A percentile compares a stretch with the other conserved stretches of the same genome.
Conservation (phyloP, 148 eudicot species). For the Diospyros kaki region DNA sequence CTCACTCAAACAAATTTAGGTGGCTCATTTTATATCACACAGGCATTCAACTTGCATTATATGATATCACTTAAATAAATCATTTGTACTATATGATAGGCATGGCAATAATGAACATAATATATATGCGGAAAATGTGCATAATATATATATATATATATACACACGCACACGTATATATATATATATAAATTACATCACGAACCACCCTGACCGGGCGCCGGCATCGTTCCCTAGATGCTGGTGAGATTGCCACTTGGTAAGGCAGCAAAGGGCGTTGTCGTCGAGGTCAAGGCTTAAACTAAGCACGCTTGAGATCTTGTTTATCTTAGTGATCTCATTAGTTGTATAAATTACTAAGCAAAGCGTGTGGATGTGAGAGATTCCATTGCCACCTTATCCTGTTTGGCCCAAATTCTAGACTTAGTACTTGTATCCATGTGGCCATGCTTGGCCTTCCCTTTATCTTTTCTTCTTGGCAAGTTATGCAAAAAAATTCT, state of each 20-base stretch:
- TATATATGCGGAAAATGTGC: not conserved
- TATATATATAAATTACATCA: not conserved
- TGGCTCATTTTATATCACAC: constrained; percentile 4
- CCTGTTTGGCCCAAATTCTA: not conserved
- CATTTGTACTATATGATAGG: too few relatives aligned
- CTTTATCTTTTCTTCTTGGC: not conserved
- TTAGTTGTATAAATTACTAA: not conserved
- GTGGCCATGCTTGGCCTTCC: constrained; percentile 11
- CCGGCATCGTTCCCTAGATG: constrained; percentile 14
- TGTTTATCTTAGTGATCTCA: not conserved
- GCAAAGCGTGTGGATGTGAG: not conserved
- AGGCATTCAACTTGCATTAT: constrained; percentile 1
- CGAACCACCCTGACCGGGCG: not conserved
- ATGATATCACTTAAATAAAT: not conserved
- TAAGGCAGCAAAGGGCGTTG: not conserved
- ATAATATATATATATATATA: not conserved
- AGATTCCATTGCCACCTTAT: constrained; percentile 7
- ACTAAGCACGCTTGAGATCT: not conserved
- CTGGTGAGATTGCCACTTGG: constrained; percentile 18
- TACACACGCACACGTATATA: not conserved
- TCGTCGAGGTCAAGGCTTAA: constrained; percentile 8
- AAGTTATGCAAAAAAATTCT: not conserved
- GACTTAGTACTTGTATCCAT: constrained; percentile 4
- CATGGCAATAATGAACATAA: too few relatives aligned
- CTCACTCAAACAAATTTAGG: constrained; percentile 20